These are phyloP conservation scores for Tylopilus subfusipes DNA, from an alignment of 768 basidiomycete species.

Conservation along the genomic window DNA sequence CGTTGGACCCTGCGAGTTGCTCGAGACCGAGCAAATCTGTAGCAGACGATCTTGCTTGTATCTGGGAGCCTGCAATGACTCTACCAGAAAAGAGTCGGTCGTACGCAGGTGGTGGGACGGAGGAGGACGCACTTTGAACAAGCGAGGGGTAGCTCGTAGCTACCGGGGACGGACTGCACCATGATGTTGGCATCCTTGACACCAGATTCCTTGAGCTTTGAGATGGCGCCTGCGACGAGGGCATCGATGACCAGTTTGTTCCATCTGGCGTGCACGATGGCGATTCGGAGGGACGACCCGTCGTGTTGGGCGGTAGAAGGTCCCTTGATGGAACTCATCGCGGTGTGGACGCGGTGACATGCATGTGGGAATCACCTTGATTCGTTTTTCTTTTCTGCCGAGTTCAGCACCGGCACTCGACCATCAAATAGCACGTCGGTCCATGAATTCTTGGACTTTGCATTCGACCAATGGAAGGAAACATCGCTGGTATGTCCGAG, in stretches of 20 bases:
- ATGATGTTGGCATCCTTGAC: slow-evolving; percentile 90
- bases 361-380: slow-evolving; percentile 17
- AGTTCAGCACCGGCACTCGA: too few species aligned
- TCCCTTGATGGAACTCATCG: slow-evolving; percentile 67
- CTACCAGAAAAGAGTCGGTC: slow-evolving; percentile 39
- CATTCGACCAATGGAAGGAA: slow-evolving; percentile 41
- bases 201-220: slow-evolving; percentile 78
- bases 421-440: too few species aligned
- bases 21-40: slow-evolving; percentile 68
- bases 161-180: slow-evolving; percentile 89
- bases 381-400: not conserved
- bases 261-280: slow-evolving; percentile 97
- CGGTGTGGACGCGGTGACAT: not conserved
- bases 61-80: slow-evolving; percentile 83
- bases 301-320: slow-evolving; percentile 63
- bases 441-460: not conserved
- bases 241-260: slow-evolving; percentile 85
- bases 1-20: slow-evolving; percentile 33
- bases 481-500: slow-evolving; percentile 51
- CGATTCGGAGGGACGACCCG: slow-evolving; percentile 77
- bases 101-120: not conserved
- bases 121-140: slow-evolving; percentile 67
- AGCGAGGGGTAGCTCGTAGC: slow-evolving; percentile 89
- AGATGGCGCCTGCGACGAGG: slow-evolving; percentile 73
- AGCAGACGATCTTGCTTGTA: slow-evolving; percentile 74